Evolutionary conservation across 306 rosid genomes (phyloP), one percentile per base, ranked within the genome.

Genomic region (Malus fusca): DNA sequence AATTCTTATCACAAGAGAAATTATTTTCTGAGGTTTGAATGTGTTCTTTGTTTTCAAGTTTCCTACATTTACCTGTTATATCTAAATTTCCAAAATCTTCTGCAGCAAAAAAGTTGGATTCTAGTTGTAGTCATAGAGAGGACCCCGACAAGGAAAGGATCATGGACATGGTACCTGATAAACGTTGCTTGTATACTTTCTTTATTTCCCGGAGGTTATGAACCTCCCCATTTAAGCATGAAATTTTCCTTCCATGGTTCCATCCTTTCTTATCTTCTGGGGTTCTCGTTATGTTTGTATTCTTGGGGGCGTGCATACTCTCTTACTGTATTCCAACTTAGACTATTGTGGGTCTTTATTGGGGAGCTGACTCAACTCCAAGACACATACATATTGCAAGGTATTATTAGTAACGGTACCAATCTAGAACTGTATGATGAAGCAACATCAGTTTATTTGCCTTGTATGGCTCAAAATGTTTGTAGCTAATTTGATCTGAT

Each of bases 331-430:
- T 68, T 37, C 55, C 28, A 43, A 79, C 80, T 59, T 70, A 94
- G 98, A 89, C 89, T 71, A 92, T 92, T 84, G 96, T 97, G 66
- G 97, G 90, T 85, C 88, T 95, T 68, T 95, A 97, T 75, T 95
- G 33, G 96, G 98, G 98, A 95, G 84, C 86, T 95, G 76, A 97
- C 97, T 85, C 97, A 92, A 85, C 96, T 95, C 80, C 98, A 95
- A 83, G 98, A 92, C 79, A 92, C 79, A 5, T 95, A 95, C 82
- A 92, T 95, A 84, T 89, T 95, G 84, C 98, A 95, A 82, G 97
- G 98, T 89, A 82, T 66, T 67, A 46, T 73, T 58, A 30, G 19
- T 3, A 71, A 62, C 72, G 52, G 8, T 5, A 76, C 68, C 55
- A 58, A 51, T 76, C 13, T 40, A 63, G 64, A 82, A 35, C 35